Base-by-base conservation (phyloP, 768 basidiomycete species). In the Hirschioporus abietinus region DNA sequence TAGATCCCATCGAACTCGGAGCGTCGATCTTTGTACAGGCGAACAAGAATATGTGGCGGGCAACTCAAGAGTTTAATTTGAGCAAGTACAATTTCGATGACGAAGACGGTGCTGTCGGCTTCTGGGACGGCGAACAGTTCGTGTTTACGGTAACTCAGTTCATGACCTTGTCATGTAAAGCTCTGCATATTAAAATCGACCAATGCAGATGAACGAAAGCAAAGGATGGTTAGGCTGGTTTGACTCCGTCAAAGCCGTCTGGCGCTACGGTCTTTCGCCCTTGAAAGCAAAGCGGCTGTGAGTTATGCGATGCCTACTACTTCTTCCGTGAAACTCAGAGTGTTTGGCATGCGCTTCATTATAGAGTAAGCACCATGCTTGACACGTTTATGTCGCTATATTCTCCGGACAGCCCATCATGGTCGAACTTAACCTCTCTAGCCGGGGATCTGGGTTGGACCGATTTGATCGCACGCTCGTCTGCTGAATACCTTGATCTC, bases 101-200 rank as follows among this genome's bases (percentile, higher is more conserved):
- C 26, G 84, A 83, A 35, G 81, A 82, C 60, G 71, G 72, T 4
- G 69, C 75, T 30, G 81, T 86, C 60, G 90, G 88, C 1, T 81
- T 96, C 63, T 96, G 93, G 93, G 92, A 98, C 72, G 96, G 96
- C 1, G 78, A 85, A 69, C 72, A 86, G 35, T 84, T 96, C 65
- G 72, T 92, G 26, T 74, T 92, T 65, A 81, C 83, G 25, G 92
- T 93, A 70, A 67, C 84, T 74, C 35, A 26, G 42, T 59, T 26
- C 24, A 52, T 27, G 7, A 60, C 30, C 6, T 65, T 57, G 23
- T 58, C 60, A 24, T 66, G 52, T 18, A 27, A 27, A 52, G 26
- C 12, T 58, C 35, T 65, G 35, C 63, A n/a, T 58, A 62, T 65
- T 24, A 64, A 84, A 84, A 78, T 81, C 69, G 77, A 81, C 64